Percentiles rank a stretch among this genome's conserved stretches.
Evolutionary conservation across 2,329 filamentous ascomycete species (phyloP).

Genomic region (Colletotrichum sp.): DNA sequence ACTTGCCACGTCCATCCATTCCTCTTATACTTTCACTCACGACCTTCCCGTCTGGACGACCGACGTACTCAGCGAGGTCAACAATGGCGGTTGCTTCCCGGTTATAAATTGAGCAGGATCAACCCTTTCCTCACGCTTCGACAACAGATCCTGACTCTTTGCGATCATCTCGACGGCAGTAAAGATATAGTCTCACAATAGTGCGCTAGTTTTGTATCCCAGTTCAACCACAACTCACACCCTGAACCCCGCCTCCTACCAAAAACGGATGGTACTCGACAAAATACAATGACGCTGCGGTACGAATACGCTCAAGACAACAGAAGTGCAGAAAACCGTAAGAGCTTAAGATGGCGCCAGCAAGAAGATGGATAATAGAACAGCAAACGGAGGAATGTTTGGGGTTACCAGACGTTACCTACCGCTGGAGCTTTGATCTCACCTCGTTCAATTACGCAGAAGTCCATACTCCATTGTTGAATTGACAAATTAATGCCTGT

Average conservation of each 20-base stretch:
- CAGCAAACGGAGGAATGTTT: background rate
- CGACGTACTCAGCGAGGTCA: background rate
- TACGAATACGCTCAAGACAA: accelerated
- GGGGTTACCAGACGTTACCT: background rate
- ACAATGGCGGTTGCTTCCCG: accelerated
- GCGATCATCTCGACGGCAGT: too few relatives aligned
- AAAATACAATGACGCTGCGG: accelerated
- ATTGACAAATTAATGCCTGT: too few relatives aligned
- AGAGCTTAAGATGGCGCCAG: accelerated
- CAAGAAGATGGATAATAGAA: accelerated
- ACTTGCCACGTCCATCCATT: background rate
- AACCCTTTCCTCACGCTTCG: background rate
- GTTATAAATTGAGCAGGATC: background rate
- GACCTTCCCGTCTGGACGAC: background rate
- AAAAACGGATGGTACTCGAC: background rate
- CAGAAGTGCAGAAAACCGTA: background rate
- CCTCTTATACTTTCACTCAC: background rate
- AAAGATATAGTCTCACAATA: too few relatives aligned
- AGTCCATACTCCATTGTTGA: too few relatives aligned
- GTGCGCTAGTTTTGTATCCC: too few relatives aligned
- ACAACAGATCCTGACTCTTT: too few relatives aligned
- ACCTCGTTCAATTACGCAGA: too few relatives aligned
- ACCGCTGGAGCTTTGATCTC: too few relatives aligned
- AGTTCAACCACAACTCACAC: too few relatives aligned
- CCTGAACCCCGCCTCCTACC: too few relatives aligned